phyloP scores from a whole-genome alignment of 2,329 filamentous ascomycete genomes.

The Clonostachys chloroleuca region DNA sequence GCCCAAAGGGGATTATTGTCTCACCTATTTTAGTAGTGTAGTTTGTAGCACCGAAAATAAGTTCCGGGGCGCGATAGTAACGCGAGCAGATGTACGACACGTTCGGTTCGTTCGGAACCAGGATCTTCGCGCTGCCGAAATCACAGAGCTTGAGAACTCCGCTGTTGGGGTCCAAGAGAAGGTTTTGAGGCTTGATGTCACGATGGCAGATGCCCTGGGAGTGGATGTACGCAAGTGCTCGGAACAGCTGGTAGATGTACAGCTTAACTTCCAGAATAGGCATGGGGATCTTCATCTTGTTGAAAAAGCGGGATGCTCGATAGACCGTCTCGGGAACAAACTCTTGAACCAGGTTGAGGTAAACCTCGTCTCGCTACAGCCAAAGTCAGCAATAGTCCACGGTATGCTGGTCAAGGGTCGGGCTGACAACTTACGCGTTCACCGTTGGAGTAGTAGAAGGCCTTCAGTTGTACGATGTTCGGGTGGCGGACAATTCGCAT shows the following conservation, averaged over 20 bases:
- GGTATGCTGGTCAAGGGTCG: background rate
- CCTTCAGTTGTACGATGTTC: conserved; percentile 98
- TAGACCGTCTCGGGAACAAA: conserved; percentile 99
- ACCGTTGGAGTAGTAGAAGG: conserved; percentile 99
- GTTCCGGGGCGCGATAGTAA: conserved; percentile 95
- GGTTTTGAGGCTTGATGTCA: conserved; percentile 98
- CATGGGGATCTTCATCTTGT: conserved; percentile 99
- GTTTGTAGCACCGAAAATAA: conserved; percentile 98
- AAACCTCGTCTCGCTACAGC: conserved; percentile 89
- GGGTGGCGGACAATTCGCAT: conserved; percentile 99
- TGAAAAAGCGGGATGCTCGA: conserved; percentile 96
- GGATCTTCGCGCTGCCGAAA: conserved; percentile 97
- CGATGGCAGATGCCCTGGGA: conserved; percentile 98
- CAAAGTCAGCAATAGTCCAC: conserved; percentile 5
- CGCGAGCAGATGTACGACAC: conserved; percentile 99
- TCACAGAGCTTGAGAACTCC: conserved; percentile 97
- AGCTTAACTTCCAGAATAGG: conserved; percentile 98
- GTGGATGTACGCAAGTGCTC: conserved; percentile 96
- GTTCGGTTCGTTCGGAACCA: conserved; percentile 98
- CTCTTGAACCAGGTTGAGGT: conserved; percentile 96
- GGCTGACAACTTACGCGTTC: conserved; percentile 67
- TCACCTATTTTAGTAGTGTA: conserved; percentile 99
- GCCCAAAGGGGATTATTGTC: conserved; percentile 19
- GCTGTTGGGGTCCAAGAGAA: conserved; percentile 85
- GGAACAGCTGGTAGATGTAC: conserved; percentile 99